Evolutionary conservation across 805 yeast genomes (phyloP).

Genomic region (Metschnikowia noctiluminum): DNA sequence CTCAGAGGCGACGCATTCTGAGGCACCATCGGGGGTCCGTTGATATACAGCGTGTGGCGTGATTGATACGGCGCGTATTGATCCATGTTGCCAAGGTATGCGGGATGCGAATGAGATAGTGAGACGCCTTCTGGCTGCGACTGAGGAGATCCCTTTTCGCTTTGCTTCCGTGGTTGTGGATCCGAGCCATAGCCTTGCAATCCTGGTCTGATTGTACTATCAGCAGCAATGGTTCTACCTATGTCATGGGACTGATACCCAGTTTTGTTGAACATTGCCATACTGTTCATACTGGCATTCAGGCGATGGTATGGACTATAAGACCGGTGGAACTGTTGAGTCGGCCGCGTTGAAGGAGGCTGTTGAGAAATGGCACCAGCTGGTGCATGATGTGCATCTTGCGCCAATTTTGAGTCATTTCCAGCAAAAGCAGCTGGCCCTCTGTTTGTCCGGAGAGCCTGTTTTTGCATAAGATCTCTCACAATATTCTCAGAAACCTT

Average conservation of each 20-base stretch:
- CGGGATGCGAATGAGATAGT: background rate
- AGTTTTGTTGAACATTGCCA: constrained; percentile 3
- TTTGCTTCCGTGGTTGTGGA: background rate
- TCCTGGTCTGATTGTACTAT: background rate
- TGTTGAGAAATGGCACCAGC: background rate
- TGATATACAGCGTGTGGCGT: background rate
- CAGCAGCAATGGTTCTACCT: background rate
- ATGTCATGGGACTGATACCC: background rate
- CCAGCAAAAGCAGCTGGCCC: background rate
- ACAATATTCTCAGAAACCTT: constrained; percentile 5
- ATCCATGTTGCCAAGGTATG: background rate
- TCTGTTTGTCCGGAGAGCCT: background rate
- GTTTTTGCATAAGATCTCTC: constrained; percentile 5
- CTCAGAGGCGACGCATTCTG: background rate
- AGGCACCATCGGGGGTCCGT: background rate
- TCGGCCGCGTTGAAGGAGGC: background rate
- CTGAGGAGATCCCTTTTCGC: background rate
- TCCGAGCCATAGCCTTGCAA: background rate
- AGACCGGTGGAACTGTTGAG: constrained; percentile 2
- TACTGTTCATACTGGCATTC: constrained; percentile 6
- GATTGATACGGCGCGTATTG: background rate
- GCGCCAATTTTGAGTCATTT: background rate
- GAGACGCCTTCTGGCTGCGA: background rate
- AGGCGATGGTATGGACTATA: constrained; percentile 10
- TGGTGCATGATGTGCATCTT: background rate